Evolutionary conservation across 805 yeast species (phyloP).

Genomic region (Candida anglica): DNA sequence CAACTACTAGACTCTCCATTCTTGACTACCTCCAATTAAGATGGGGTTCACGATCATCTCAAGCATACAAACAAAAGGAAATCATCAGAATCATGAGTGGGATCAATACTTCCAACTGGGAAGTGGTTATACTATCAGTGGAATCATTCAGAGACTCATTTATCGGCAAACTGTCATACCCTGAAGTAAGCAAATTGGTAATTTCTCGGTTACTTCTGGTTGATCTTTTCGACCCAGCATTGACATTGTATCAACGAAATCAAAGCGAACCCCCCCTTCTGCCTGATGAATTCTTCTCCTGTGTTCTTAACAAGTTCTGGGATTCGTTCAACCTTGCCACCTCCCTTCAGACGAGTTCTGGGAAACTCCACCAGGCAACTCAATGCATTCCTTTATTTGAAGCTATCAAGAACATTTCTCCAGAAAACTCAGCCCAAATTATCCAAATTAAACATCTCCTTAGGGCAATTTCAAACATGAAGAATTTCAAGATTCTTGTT

Average conservation of each 20-base stretch:
- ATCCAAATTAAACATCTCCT: constrained; percentile 29
- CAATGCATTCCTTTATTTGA: constrained; percentile 26
- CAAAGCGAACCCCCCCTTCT: constrained; percentile 6
- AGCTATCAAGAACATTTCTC: constrained; percentile 6
- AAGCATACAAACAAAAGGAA: constrained; percentile 21
- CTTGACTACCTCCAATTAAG: constrained; percentile 22
- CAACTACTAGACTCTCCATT: constrained; percentile 32
- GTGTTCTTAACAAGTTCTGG: constrained; percentile 29
- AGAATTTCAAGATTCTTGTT: constrained; percentile 30
- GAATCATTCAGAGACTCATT: constrained; percentile 19
- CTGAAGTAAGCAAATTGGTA: neutral
- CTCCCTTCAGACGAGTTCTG: constrained; percentile 29
- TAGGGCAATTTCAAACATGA: constrained; percentile 30
- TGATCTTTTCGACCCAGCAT: constrained; percentile 5
- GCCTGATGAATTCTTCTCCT: constrained; percentile 10
- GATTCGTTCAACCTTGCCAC: constrained; percentile 25
- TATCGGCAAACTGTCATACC: neutral
- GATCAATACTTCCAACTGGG: constrained; percentile 18
- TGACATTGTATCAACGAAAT: constrained; percentile 15
- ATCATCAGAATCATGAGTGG: constrained; percentile 20
- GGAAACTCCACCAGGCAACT: constrained; percentile 20
- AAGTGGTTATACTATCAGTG: constrained; percentile 15
- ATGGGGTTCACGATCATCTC: constrained; percentile 8
- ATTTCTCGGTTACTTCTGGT: neutral
- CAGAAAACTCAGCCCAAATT: constrained; percentile 4